Evolutionary conservation across 2,329 filamentous ascomycete genomes (phyloP).

Genomic region (Cladosporium cucumerinum): DNA sequence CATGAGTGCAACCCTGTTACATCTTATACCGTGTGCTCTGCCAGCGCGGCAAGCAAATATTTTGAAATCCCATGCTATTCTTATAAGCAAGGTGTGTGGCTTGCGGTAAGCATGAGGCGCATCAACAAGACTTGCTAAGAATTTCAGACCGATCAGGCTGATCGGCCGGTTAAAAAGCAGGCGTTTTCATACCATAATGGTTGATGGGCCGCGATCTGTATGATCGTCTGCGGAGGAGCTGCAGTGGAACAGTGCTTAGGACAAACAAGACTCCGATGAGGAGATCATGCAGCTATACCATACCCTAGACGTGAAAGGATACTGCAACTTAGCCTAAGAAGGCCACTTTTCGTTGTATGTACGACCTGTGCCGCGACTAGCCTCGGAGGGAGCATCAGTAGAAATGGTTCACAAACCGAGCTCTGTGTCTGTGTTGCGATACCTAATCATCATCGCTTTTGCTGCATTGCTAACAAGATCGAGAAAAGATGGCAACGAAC

Average conservation of each 20-base stretch:
- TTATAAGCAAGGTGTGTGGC: background rate
- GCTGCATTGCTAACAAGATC: no score
- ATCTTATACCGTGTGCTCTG: background rate
- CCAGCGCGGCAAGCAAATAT: background rate
- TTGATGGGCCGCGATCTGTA: background rate
- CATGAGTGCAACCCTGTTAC: background rate
- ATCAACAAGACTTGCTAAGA: constrained; percentile 12
- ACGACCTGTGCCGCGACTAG: background rate
- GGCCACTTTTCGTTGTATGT: background rate
- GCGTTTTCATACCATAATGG: background rate
- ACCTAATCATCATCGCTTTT: background rate
- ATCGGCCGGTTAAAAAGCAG: background rate
- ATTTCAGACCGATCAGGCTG: background rate
- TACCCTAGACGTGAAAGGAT: background rate
- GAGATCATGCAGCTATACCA: background rate
- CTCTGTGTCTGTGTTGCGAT: background rate
- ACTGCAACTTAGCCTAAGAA: background rate
- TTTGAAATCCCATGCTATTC: background rate
- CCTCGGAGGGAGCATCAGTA: background rate
- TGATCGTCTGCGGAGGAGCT: constrained; percentile 1
- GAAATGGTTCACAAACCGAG: background rate
- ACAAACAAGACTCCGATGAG: background rate
- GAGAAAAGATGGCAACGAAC: constrained; percentile 17
- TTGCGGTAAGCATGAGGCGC: constrained; percentile 1
- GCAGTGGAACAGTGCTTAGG: background rate